These are phyloP conservation scores for Tardiomyces blankii DNA, from an alignment of 1,139 yeast genomes.

Conservation along the genomic window DNA sequence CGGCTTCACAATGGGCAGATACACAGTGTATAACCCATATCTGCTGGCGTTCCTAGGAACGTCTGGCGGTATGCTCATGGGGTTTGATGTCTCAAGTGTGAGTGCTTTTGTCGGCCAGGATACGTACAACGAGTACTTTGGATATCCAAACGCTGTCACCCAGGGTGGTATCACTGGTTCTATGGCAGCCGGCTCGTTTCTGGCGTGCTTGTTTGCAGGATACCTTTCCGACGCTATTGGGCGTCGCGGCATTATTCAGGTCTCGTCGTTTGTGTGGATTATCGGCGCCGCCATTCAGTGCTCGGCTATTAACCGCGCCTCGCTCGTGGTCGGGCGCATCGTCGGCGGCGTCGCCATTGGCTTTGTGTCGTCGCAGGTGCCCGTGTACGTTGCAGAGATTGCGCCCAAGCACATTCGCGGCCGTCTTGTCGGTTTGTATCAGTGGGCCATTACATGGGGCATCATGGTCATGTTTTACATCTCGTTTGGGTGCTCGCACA, in stretches of 20 bases:
- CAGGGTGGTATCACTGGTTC: slow-evolving; percentile 89
- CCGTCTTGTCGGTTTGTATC: slow-evolving; percentile 52
- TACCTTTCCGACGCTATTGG: slow-evolving; percentile 60
- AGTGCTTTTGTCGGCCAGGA: slow-evolving; percentile 74
- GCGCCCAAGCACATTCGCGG: slow-evolving; percentile 59
- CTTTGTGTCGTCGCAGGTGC: slow-evolving; percentile 57
- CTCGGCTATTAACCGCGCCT: slow-evolving; percentile 66
- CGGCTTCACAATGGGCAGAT: slow-evolving; percentile 1
- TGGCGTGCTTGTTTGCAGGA: slow-evolving; percentile 27
- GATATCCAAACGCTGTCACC: slow-evolving; percentile 32
- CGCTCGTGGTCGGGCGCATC: slow-evolving; percentile 50
- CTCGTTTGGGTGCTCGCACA: background rate
- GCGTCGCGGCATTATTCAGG: slow-evolving; percentile 62
- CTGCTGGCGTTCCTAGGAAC: slow-evolving; percentile 45
- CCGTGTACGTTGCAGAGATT: slow-evolving; percentile 66
- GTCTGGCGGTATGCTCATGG: slow-evolving; percentile 92
- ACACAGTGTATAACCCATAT: slow-evolving; percentile 27
- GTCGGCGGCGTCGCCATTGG: slow-evolving; percentile 64
- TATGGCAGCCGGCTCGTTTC: slow-evolving; percentile 86
- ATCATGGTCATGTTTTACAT: slow-evolving; percentile 31
- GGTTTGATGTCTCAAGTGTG: slow-evolving; percentile 90
- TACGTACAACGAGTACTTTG: slow-evolving; percentile 35
- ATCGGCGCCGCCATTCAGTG: slow-evolving; percentile 79
- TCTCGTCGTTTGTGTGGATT: slow-evolving; percentile 63
- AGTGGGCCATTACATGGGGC: slow-evolving; percentile 61